A percentile compares a stretch with the other conserved stretches of the same genome.
phyloP scores from a whole-genome alignment of 2,329 filamentous ascomycete species.

The Venturia nashicola region DNA sequence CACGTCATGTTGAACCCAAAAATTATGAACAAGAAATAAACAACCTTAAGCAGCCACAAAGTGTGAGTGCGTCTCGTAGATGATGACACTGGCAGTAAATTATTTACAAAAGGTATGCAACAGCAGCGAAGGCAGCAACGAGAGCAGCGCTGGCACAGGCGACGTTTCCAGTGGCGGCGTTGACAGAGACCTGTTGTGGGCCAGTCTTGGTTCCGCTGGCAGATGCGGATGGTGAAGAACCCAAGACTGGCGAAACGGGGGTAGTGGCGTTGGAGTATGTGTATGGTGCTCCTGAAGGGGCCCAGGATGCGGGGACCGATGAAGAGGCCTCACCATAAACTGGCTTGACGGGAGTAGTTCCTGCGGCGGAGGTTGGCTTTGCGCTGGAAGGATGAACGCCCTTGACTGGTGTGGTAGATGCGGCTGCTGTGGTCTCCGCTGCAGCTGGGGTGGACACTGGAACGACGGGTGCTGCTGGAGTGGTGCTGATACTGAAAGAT shows the following conservation, averaged over 20 bases:
- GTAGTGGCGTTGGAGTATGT: not conserved
- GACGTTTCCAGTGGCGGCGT: conserved; percentile 39
- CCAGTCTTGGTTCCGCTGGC: conserved; percentile 6
- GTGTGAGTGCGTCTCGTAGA: not conserved
- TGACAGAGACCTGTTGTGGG: conserved; percentile 27
- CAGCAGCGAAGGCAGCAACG: conserved; percentile 3
- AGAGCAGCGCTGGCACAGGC: conserved; percentile 36
- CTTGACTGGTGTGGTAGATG: not conserved
- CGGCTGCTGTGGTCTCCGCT: not conserved
- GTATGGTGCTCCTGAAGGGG: conserved; percentile 2
- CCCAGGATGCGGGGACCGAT: not conserved
- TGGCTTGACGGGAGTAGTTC: not conserved
- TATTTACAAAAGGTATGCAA: conserved; percentile 17
- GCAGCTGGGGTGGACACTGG: not conserved
- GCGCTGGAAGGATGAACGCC: not conserved
- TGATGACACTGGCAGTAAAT: conserved; percentile 17
- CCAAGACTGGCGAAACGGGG: not conserved
- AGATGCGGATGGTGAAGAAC: conserved; percentile 10
- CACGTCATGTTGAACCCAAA: not conserved
- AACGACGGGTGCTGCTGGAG: conserved; percentile 4
- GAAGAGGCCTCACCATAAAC: not conserved
- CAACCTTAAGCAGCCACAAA: not conserved
- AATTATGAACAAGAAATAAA: not conserved
- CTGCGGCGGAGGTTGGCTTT: not conserved
- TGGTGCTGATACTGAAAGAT: not conserved